phyloP scores from a whole-genome alignment of 2,329 filamentous ascomycete species.

The Alternaria alternata region DNA sequence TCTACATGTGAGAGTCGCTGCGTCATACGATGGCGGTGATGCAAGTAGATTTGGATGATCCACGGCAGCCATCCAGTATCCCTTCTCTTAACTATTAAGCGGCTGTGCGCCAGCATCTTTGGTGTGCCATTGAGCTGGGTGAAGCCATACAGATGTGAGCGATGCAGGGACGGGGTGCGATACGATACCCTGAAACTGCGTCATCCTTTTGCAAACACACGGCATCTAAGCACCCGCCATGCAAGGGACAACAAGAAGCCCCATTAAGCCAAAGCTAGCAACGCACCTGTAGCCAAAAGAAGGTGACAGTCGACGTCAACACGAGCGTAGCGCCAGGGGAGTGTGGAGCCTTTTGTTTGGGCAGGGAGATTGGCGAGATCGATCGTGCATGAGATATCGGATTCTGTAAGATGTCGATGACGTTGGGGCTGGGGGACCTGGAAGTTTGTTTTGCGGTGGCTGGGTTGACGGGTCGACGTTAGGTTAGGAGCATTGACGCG shows the following conservation, averaged over 20 bases:
- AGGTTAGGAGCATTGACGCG: conserved; percentile 26
- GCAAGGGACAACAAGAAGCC: background rate
- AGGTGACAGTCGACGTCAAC: conserved; percentile 31
- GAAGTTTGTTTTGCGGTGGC: conserved; percentile 21
- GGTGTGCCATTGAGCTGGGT: background rate
- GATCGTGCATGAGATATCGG: conserved; percentile 26
- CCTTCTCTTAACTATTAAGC: background rate
- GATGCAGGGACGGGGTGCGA: background rate
- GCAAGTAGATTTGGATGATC: background rate
- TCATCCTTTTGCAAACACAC: conserved; percentile 1
- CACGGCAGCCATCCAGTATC: background rate
- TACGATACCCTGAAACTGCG: background rate
- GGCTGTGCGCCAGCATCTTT: background rate
- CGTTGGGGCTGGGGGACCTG: conserved; percentile 10
- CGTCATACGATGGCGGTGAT: background rate
- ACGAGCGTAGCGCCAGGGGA: conserved; percentile 35
- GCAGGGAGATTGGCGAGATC: conserved; percentile 34
- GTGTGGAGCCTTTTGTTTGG: conserved; percentile 21
- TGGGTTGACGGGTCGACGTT: conserved; percentile 18
- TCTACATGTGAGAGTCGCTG: conserved; percentile 2
- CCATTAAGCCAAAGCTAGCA: background rate
- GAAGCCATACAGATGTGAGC: background rate
- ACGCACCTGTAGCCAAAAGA: conserved; percentile 8
- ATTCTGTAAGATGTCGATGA: conserved; percentile 24
- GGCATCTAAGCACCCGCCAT: background rate